A percentile compares a stretch with the other conserved stretches of the same genome.
Conservation (phyloP, 257 asterid genomes). For the Solanum pimpinellifolium region DNA sequence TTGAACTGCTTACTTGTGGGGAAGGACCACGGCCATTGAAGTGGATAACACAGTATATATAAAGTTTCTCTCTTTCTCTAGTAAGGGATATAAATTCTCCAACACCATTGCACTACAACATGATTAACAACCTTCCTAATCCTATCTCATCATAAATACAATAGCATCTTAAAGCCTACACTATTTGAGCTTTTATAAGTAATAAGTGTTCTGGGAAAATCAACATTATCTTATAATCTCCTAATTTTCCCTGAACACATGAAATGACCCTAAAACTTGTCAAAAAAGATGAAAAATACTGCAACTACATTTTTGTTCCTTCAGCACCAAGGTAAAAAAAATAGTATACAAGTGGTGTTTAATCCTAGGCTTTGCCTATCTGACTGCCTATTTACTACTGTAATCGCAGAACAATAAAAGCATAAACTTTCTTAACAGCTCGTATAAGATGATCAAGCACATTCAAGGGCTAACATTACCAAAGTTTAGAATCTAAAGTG, state of each 20-base stretch:
- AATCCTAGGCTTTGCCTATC: not conserved
- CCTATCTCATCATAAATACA: not conserved
- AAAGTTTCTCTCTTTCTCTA: not conserved
- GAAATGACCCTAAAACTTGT: not conserved
- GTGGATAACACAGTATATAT: not conserved
- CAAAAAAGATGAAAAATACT: not conserved
- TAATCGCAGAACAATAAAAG: not conserved
- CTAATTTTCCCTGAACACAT: not conserved
- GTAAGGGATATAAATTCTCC: not conserved
- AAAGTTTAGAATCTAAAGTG: not conserved
- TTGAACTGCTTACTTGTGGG: not conserved
- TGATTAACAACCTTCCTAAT: not conserved
- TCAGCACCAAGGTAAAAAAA: not conserved
- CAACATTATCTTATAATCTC: not conserved
- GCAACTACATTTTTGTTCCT: not conserved
- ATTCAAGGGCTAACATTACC: not conserved
- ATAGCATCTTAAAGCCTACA: not conserved
- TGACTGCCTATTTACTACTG: not conserved
- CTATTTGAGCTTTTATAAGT: not conserved
- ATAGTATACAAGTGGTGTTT: not conserved
- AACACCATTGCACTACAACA: not conserved
- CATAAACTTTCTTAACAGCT: not conserved
- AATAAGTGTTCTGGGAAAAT: not conserved
- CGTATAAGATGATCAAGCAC: not conserved
- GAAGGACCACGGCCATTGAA: not conserved